Base-by-base conservation (phyloP, 2,329 filamentous ascomycete species). In the Botrytis medusae region DNA sequence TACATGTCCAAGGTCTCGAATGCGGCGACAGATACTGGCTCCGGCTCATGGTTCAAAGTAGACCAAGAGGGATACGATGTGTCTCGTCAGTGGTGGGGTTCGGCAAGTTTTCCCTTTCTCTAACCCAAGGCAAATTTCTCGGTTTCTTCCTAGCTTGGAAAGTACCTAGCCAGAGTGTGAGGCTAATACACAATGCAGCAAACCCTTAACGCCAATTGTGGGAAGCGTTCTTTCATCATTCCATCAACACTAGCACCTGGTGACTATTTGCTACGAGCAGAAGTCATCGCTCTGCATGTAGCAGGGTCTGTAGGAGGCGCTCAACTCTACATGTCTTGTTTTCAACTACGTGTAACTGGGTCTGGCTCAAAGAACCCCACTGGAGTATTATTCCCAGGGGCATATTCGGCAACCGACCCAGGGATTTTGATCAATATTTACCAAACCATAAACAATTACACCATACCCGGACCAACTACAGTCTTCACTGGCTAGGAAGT, bases 241-340 rank as follows among this genome's bases (percentile, higher is more conserved):
- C 87, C 87, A 59, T 78, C 82, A 48, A 86, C 84, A 81, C 83
- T 89, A 73, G 84, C 86, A 5, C 82, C 85, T 2, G 87, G 87
- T 62, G 83, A 88, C 68, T 89, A 89, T 76, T 84, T 89, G 42
- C 81, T 89, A 78, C 84, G 87, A 61, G 84, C 86, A 42, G 87
- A 89, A 81, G 82, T 86, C 46, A 83, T 88, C 60, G 86, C 86
- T 10, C 82, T 88, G 62, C 86, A 89, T 80, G 85, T 86, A 29
- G 86, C 86, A 25, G 79, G 80, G 74, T 78, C 74, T 20, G 73
- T 74, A 22, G 83, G 82, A 32, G 79, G 79, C 22, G 82, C 83
- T 32, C 82, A 84, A 72, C 81, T 83, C 74, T 84, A 83, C 73
- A 77, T 82, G 65, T 80, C 79, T 29, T 84, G 82, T 75, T 80